Evolutionary conservation across 345 rosid species (phyloP).

Genomic region (Pelargonium nanum): DNA sequence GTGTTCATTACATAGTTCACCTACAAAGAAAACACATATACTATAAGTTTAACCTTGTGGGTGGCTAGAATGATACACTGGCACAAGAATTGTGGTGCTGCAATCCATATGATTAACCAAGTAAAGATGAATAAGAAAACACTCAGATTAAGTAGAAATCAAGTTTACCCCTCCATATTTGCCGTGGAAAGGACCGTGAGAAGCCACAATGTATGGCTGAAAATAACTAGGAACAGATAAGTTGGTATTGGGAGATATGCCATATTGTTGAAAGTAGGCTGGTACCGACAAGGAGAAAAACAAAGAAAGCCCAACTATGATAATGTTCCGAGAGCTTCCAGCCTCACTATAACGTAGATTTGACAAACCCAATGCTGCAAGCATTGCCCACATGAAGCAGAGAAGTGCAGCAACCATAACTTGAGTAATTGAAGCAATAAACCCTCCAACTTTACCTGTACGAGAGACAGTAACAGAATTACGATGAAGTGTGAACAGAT

Average conservation of each 20-base stretch:
- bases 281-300: constrained; percentile 86
- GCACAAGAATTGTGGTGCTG: not conserved
- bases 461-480: not conserved
- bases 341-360: constrained; percentile 96
- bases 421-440: constrained; percentile 85
- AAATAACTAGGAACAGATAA: constrained; percentile 75
- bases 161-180: constrained; percentile 62
- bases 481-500: not conserved
- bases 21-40: constrained; percentile 26
- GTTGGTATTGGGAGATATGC: constrained; percentile 65
- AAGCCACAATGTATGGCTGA: constrained; percentile 75
- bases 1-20: constrained; percentile 84
- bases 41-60: not conserved
- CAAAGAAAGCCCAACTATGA: constrained; percentile 77
- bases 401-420: constrained; percentile 98
- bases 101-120: not conserved
- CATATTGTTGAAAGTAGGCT: constrained; percentile 92
- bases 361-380: constrained; percentile 83
- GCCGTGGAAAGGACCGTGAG: constrained; percentile 80
- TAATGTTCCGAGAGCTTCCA: constrained; percentile 93
- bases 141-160: constrained; percentile 1
- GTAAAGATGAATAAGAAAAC: not conserved
- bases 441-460: constrained; percentile 93
- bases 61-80: not conserved
- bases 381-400: constrained; percentile 98